Percentiles rank a stretch among this genome's conserved stretches.
Evolutionary conservation across 495 filamentous ascomycete genomes (phyloP).

Genomic region (Massariosphaeria phaeospora): DNA sequence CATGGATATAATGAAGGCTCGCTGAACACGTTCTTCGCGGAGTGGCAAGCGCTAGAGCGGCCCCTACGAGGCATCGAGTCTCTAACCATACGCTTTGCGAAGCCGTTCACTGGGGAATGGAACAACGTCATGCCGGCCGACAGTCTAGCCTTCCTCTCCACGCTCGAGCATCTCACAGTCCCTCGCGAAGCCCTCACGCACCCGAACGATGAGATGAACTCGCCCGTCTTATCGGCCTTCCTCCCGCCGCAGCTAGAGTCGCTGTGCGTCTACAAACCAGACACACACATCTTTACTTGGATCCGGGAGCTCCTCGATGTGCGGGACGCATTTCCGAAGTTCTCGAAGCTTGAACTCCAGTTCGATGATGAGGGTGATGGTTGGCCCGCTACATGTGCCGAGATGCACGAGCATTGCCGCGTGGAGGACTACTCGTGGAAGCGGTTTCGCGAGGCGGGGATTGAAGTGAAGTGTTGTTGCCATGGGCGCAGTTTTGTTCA

Average conservation of each 20-base stretch:
- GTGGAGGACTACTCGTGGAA: background rate
- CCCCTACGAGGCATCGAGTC: background rate
- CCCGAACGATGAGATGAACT: background rate
- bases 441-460: background rate
- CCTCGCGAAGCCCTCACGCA: background rate
- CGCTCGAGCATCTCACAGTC: background rate
- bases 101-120: background rate
- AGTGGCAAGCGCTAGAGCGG: background rate
- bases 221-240: background rate
- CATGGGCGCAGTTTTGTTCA: background rate
- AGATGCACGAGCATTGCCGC: background rate
- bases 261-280: background rate
- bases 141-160: background rate
- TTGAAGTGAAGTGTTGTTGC: background rate
- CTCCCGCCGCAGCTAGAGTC: background rate
- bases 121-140: background rate
- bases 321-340: background rate
- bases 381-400: background rate
- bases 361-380: background rate
- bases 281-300: background rate
- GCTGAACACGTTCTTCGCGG: background rate
- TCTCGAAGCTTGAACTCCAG: background rate
- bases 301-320: background rate
- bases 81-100: background rate
- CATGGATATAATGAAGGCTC: background rate